Percentiles rank a stretch among this genome's conserved stretches.
Evolutionary conservation across 352 stramenopile genomes (phyloP).

Genomic region (Phytophthora multivora): DNA sequence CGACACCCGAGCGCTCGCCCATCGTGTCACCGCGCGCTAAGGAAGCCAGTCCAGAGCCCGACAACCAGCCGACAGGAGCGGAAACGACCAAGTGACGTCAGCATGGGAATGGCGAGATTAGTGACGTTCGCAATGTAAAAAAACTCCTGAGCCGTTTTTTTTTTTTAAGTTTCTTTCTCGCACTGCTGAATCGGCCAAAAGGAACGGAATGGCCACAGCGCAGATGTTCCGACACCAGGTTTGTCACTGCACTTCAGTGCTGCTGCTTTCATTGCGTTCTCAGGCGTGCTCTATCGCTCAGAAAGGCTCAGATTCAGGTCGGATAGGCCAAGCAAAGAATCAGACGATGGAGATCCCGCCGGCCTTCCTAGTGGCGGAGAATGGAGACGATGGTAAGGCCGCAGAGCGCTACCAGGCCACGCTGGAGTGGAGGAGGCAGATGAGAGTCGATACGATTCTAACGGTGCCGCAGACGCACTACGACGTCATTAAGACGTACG

Average conservation of each 20-base stretch:
- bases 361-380: constrained; percentile 72
- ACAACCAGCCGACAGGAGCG: constrained; percentile 20
- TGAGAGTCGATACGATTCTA: constrained; percentile 74
- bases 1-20: constrained; percentile 23
- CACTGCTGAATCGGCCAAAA: constrained; percentile 14
- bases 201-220: not conserved
- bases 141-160: constrained; percentile 12
- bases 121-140: constrained; percentile 32
- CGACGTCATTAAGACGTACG: constrained; percentile 69
- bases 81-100: constrained; percentile 23
- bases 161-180: constrained; percentile 4
- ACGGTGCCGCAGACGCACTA: constrained; percentile 59
- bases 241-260: not conserved
- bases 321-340: constrained; percentile 21
- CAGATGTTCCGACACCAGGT: constrained; percentile 19
- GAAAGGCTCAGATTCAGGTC: constrained; percentile 29
- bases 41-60: constrained; percentile 28
- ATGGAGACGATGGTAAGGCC: constrained; percentile 61
- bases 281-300: constrained; percentile 21
- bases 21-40: constrained; percentile 26
- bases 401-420: constrained; percentile 65
- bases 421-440: constrained; percentile 73
- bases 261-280: constrained; percentile 9
- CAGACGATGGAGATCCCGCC: constrained; percentile 33
- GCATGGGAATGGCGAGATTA: constrained; percentile 10